Evolutionary conservation across 2,329 filamentous ascomycete genomes (phyloP).

Genomic region (Botryotinia narcissicola): DNA sequence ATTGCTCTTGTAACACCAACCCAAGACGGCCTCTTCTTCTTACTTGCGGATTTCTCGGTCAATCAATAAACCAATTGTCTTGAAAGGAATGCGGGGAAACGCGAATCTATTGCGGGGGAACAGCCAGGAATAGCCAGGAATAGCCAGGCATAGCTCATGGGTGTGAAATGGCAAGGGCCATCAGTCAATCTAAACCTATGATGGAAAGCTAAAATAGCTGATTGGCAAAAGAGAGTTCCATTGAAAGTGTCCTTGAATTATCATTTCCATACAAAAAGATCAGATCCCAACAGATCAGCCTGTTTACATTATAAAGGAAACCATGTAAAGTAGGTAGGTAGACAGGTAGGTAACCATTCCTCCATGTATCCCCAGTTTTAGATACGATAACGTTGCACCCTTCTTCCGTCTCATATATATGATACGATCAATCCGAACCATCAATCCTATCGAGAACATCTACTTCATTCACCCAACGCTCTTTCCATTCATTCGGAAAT

Average conservation of each 20-base stretch:
- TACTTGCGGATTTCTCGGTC: neutral
- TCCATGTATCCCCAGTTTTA: neutral
- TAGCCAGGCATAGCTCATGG: neutral
- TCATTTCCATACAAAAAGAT: neutral
- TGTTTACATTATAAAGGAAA: neutral
- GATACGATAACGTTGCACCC: slow-evolving; percentile 8
- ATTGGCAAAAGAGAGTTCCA: neutral
- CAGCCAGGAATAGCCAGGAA: neutral
- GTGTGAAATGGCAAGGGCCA: neutral
- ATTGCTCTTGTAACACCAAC: neutral
- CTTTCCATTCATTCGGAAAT: slow-evolving; percentile 9
- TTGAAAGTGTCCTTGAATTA: neutral
- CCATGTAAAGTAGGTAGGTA: neutral
- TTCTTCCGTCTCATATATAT: neutral
- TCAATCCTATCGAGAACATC: neutral
- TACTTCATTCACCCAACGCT: neutral
- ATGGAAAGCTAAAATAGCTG: neutral
- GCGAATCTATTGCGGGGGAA: slow-evolving; percentile 2
- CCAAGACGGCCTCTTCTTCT: neutral
- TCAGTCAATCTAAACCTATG: neutral
- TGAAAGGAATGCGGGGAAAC: slow-evolving; percentile 13
- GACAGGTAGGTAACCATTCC: neutral
- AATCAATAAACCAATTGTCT: neutral
- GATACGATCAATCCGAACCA: neutral
- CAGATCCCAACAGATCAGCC: slow-evolving; percentile 8